A percentile compares a stretch with the other conserved stretches of the same genome.
These are phyloP conservation scores for Niebla homalea DNA, from an alignment of 495 filamentous ascomycete species.

Conservation along the genomic window DNA sequence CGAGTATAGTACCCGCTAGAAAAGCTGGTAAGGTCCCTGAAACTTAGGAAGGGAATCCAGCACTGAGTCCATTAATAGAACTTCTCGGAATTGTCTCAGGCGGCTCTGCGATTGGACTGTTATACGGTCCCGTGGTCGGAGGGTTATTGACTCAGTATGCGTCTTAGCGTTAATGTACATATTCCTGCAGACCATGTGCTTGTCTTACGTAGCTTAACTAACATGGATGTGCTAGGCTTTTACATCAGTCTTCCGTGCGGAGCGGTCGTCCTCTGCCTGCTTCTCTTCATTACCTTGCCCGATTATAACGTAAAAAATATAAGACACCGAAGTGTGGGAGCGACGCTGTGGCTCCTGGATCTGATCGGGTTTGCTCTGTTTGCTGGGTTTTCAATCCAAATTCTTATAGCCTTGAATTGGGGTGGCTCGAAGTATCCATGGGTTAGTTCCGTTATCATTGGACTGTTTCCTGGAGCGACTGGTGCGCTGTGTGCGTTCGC, in stretches of 20 bases:
- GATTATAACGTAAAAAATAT: slow-evolving; percentile 28
- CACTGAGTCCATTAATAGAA: slow-evolving; percentile 26
- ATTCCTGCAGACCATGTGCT: background rate
- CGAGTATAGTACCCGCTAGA: slow-evolving; percentile 31
- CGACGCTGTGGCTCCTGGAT: slow-evolving; percentile 26
- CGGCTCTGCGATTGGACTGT: slow-evolving; percentile 24
- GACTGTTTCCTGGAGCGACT: slow-evolving; percentile 37
- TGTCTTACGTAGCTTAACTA: slow-evolving; percentile 3
- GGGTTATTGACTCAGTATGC: slow-evolving; percentile 43
- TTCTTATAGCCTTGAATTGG: slow-evolving; percentile 39
- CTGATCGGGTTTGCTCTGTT: slow-evolving; percentile 33
- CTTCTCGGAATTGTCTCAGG: slow-evolving; percentile 19
- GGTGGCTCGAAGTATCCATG: slow-evolving; percentile 30
- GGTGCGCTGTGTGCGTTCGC: slow-evolving; percentile 30
- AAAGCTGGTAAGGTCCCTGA: slow-evolving; percentile 20
- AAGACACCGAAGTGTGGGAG: slow-evolving; percentile 20
- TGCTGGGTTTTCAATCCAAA: slow-evolving; percentile 29
- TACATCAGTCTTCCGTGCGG: slow-evolving; percentile 54
- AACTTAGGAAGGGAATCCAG: slow-evolving; percentile 11
- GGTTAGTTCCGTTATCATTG: slow-evolving; percentile 33
- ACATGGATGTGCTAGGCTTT: slow-evolving; percentile 33
- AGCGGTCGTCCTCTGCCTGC: slow-evolving; percentile 30
- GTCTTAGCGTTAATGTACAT: slow-evolving; percentile 42
- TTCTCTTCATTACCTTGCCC: slow-evolving; percentile 38
- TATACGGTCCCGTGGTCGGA: slow-evolving; percentile 43